Evolutionary conservation across 2,329 filamentous ascomycete genomes (phyloP), one percentile per base, ranked within the genome.

Genomic region (Phyllosticta paracitricarpa): DNA sequence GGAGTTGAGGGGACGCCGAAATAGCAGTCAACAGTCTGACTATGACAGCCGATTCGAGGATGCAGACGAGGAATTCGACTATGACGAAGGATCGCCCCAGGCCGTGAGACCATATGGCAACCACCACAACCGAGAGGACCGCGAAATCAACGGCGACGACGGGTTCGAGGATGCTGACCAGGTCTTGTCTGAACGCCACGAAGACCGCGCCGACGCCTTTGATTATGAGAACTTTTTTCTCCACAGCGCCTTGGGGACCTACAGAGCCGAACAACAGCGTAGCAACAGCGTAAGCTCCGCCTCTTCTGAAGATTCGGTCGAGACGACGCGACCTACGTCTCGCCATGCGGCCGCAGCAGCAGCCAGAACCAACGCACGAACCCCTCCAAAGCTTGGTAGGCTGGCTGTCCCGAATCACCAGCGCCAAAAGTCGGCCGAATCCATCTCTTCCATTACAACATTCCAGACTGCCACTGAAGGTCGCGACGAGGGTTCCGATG

Each of bases 171-270:
- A 62, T n/a, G 60, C 60, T 24, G 40, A 40, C 4, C 59, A 62
- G 24, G 55, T 28, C 24, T n/a, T 56, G 68, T 67, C 71, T 2
- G 73, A 71, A 59, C 90, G 91, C 0, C 93, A 97, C 69, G 93
- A 97, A 75, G 91, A 97, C 72, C 88, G 93, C 22, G 87, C 92
- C 66, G 93, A 97, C 73, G 92, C 92, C 1, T 97, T 97, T 69
- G 93, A 97, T 72, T 97, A 97, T 65, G 89, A 96, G 72, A 87
- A 96, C 71, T 97, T 97, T 76, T 96, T 96, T 73, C 80, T 97
- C 14, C 91, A 97, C 72, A 96, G 90, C 66, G 91, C 91, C 10
- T 87, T 97, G 82, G 91, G 91, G 5, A 91, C 82, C 2, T 86
- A 91, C 69, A 85, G 82, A 66, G 78, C 81, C 62, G 77, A 78